Percentiles rank a stretch among this genome's conserved stretches.
Evolutionary conservation across 768 basidiomycete genomes (phyloP).

Genomic region (Tubosaeta sp.): DNA sequence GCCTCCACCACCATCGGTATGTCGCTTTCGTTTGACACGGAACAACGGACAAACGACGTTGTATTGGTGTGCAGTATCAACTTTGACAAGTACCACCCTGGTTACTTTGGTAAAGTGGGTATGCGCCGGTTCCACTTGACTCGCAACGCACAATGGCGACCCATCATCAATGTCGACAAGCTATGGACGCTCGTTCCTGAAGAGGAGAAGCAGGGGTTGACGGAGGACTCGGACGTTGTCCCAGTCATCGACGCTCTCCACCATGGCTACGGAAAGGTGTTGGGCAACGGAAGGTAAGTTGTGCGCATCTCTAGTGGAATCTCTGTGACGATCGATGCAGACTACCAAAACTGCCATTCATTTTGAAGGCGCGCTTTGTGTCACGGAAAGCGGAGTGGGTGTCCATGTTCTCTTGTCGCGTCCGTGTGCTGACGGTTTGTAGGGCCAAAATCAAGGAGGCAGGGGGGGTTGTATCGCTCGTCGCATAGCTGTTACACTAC

Average conservation of each 20-base stretch:
- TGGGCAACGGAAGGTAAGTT: conserved; percentile 89
- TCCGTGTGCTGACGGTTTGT: conserved; percentile 20
- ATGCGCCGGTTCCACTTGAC: conserved; percentile 98
- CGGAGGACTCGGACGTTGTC: conserved; percentile 72
- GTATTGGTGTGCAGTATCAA: conserved; percentile 59
- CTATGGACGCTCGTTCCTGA: conserved; percentile 88
- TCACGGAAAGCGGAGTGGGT: conserved; percentile 79
- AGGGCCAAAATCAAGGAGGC: conserved; percentile 86
- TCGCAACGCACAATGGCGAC: conserved; percentile 86
- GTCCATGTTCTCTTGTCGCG: background rate
- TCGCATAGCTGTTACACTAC: conserved; percentile 55
- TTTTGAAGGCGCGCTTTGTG: conserved; percentile 97
- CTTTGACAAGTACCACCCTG: conserved; percentile 99
- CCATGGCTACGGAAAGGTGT: conserved; percentile 86
- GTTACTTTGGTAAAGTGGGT: conserved; percentile 99
- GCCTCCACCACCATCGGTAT: conserved; percentile 97
- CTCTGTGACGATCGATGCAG: conserved; percentile 32
- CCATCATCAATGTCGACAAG: conserved; percentile 98
- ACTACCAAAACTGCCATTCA: conserved; percentile 88
- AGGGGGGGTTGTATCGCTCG: conserved; percentile 88
- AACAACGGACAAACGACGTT: background rate
- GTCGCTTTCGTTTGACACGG: conserved; percentile 26
- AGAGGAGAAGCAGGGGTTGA: conserved; percentile 76
- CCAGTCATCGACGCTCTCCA: conserved; percentile 89
- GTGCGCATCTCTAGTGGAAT: background rate